A percentile compares a stretch with the other conserved stretches of the same genome.
These are phyloP conservation scores for Mortierella antarctica DNA, from an alignment of 192 early-diverging fungal species.

Conservation along the genomic window DNA sequence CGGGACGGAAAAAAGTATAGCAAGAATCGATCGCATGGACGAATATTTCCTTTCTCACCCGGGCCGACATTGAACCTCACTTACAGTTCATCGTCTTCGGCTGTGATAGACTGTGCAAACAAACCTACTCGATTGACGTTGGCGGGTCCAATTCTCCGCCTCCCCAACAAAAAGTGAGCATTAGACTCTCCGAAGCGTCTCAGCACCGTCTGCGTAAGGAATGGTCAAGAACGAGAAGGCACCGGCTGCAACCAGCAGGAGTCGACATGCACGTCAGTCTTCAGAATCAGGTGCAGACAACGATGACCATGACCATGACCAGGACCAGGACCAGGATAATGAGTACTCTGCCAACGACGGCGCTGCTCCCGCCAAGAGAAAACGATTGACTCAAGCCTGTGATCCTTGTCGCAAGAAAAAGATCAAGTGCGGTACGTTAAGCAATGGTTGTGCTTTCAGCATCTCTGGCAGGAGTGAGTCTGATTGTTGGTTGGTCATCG, in stretches of 20 bases:
- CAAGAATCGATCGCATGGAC: background rate
- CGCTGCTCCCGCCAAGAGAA: conserved; percentile 59
- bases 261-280: conserved; percentile 1
- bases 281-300: conserved; percentile 46
- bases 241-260: conserved; percentile 1
- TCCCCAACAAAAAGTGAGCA: too few relatives aligned
- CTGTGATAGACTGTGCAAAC: too few relatives aligned
- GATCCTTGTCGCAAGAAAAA: conserved; percentile 83
- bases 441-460: background rate
- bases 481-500: conserved; percentile 29
- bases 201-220: background rate
- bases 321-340: conserved; percentile 12
- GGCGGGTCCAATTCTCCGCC: too few relatives aligned
- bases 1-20: too few relatives aligned
- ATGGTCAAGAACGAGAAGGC: conserved; percentile 31
- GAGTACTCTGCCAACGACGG: conserved; percentile 15
- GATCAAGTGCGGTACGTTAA: conserved; percentile 56
- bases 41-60: too few relatives aligned
- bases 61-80: background rate
- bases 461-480: background rate
- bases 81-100: too few relatives aligned
- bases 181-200: too few relatives aligned
- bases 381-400: conserved; percentile 77
- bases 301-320: conserved; percentile 17
- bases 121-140: too few relatives aligned